Evolutionary conservation across 169 alveolate species (phyloP), one percentile per base, ranked within the genome.

Genomic region (Cryptosporidium xiaoi): DNA sequence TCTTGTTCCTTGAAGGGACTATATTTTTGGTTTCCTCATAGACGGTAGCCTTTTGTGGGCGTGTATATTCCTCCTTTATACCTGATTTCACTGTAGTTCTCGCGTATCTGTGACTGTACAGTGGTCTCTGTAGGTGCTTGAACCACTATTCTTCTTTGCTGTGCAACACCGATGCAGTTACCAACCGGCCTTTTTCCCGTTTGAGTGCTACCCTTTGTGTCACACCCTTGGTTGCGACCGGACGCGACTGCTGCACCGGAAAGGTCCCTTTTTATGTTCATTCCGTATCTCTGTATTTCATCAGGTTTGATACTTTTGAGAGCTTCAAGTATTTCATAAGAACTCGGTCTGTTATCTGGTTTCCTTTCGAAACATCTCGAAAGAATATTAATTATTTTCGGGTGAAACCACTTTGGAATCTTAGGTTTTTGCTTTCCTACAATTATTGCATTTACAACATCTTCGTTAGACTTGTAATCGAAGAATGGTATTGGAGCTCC

Each of bases 401-500:
- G 93, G 55, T 90, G 91, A 56, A 90, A 83, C 84, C 93, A 90
- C 24, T 51, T 20, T 16, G 93, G 93, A 33, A 90, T 82, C 50
- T 82, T 83, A 16, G 93, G 93, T 31, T 83, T 90, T 58, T 90
- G 60, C 40, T 83, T 90, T 51, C 82, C 85, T 3, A 90, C 83
- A 55, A 90, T 55, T 44, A 90, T 65, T 64, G 90, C 93, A 62
- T 84, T 66, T 50, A 90, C 68, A 10, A 90, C 91, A 29, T 90
- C 94, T 33, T 91, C 93, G 53, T 92, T 92, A 15, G 91, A 71
- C 56, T 82, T 90, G 60, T 82, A 87, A 34, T 93, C 94, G 55
- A 91, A 93, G 65, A 91, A 93, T 3, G 96, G 96, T 64, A 93
- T 91, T 36, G 94, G 95, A 12, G 92, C 94, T 16, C 93, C 95